phyloP scores from a whole-genome alignment of 2,329 filamentous ascomycete species.

The Mariannaea sp. region DNA sequence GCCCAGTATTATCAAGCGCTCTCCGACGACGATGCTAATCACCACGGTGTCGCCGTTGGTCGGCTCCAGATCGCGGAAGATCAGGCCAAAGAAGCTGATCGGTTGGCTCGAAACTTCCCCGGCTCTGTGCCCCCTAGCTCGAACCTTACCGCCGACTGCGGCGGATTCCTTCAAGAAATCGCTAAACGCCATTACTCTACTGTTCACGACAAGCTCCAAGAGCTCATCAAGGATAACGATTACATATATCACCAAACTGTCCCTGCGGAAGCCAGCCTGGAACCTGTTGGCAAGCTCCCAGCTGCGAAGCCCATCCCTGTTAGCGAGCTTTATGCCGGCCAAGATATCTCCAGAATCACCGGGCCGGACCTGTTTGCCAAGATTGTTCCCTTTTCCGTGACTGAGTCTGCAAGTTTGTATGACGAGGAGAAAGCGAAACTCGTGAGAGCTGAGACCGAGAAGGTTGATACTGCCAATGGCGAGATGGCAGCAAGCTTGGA shows the following conservation, averaged over 20 bases:
- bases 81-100: constrained; percentile 77
- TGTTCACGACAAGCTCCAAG: constrained; percentile 78
- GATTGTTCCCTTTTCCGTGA: constrained; percentile 94
- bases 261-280: constrained; percentile 80
- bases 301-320: constrained; percentile 97
- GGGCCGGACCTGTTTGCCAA: constrained; percentile 96
- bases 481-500: constrained; percentile 96
- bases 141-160: constrained; percentile 82
- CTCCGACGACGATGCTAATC: constrained; percentile 86
- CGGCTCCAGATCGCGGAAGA: constrained; percentile 81
- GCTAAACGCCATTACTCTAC: constrained; percentile 80
- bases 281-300: constrained; percentile 85
- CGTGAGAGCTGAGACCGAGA: constrained; percentile 89
- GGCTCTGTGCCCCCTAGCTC: constrained; percentile 77
- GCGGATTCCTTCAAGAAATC: constrained; percentile 73
- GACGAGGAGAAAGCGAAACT: constrained; percentile 98
- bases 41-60: constrained; percentile 83
- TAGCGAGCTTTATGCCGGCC: constrained; percentile 93
- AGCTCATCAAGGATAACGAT: constrained; percentile 89
- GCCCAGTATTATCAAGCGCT: constrained; percentile 94
- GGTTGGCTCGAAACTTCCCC: constrained; percentile 79
- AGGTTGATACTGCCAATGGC: constrained; percentile 88
- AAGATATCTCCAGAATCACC: constrained; percentile 96
- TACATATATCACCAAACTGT: constrained; percentile 97
- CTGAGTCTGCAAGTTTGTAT: constrained; percentile 94